Evolutionary conservation across 2,329 filamentous ascomycete genomes (phyloP).

Genomic region (Ceratocystis variospora): DNA sequence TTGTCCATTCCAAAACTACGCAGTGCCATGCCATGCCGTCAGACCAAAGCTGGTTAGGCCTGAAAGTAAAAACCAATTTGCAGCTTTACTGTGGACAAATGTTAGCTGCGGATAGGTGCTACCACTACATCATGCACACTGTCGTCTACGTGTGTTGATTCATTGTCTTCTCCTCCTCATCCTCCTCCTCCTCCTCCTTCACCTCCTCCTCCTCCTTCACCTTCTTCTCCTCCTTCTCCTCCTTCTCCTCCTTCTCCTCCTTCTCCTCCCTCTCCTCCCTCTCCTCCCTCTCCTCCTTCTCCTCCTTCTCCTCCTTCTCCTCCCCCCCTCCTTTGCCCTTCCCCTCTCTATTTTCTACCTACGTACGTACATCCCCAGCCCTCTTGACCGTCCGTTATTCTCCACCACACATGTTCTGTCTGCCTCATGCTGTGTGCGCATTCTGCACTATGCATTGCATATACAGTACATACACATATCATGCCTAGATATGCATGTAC

Average conservation of each 20-base stretch:
- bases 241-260: no score
- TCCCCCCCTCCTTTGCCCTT: background rate
- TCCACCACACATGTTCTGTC: background rate
- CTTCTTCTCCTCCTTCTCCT: no score
- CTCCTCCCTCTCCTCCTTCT: background rate
- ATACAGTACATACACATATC: background rate
- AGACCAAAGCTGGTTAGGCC: no score
- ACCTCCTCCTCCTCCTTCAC: background rate
- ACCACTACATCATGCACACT: no score
- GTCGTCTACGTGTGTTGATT: background rate
- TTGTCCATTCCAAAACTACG: conserved; percentile 3
- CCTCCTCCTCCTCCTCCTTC: background rate
- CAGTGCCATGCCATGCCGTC: background rate
- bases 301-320: background rate
- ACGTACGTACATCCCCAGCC: background rate
- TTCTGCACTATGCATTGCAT: background rate
- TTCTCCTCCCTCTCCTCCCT: background rate
- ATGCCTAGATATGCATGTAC: background rate
- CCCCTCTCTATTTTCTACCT: background rate
- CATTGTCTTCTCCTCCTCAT: background rate
- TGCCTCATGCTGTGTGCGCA: background rate
- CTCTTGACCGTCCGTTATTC: background rate
- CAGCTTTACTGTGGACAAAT: no score
- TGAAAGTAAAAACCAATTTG: no score
- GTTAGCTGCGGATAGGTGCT: no score